A percentile compares a stretch with the other conserved stretches of the same genome.
phyloP scores from a whole-genome alignment of 2,329 filamentous ascomycete genomes.

The Zymoseptoria passerinii region DNA sequence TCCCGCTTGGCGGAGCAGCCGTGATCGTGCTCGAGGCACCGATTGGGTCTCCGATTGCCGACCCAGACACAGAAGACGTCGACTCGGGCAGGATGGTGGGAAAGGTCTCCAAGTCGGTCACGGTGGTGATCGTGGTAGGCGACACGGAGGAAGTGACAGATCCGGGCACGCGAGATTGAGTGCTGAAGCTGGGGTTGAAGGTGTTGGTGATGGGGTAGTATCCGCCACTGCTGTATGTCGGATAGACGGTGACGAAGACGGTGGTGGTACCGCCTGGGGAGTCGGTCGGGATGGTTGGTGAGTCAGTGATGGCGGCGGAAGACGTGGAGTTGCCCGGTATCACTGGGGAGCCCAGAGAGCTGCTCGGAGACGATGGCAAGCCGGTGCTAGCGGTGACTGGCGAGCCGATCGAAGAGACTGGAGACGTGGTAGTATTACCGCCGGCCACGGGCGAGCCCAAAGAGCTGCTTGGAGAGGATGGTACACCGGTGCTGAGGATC shows the following conservation, averaged over 20 bases:
- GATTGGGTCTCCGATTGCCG: background rate
- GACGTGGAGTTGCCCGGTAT: background rate
- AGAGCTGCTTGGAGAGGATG: background rate
- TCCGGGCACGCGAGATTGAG: background rate
- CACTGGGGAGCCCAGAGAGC: background rate
- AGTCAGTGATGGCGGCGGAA: background rate
- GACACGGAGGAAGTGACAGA: background rate
- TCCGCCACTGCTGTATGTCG: background rate
- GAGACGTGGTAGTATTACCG: background rate
- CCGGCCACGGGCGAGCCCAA: background rate
- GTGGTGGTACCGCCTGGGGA: background rate
- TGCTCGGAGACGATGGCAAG: background rate
- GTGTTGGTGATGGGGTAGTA: background rate
- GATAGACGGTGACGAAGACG: background rate
- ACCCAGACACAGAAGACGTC: background rate
- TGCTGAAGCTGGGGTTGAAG: background rate
- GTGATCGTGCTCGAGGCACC: background rate
- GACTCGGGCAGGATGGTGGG: constrained; percentile 1
- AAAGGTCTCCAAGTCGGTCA: constrained; percentile 2
- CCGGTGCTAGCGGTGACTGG: background rate
- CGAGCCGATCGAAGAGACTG: background rate
- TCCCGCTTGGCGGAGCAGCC: background rate
- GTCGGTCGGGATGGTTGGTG: background rate
- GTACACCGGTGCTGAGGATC: background rate
- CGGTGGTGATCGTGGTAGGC: background rate